Percentiles rank a stretch among this genome's conserved stretches.
Evolutionary conservation across 805 yeast species (phyloP).

Genomic region (Spathaspora hagerdaliae): DNA sequence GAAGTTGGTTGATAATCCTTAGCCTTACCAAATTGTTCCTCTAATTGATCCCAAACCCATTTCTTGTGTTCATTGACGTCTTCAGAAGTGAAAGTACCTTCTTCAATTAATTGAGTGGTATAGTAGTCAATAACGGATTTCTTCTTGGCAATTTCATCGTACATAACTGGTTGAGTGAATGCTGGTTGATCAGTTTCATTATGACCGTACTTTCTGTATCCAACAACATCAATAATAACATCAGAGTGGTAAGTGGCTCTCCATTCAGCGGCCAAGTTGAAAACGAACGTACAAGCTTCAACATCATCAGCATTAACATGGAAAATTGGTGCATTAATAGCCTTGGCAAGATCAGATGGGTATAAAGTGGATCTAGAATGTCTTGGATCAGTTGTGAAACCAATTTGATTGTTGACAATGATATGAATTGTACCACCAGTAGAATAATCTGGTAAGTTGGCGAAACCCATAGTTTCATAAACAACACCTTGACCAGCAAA

Average conservation of each 20-base stretch:
- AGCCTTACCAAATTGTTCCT: constrained; percentile 82
- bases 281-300: constrained; percentile 86
- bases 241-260: constrained; percentile 95
- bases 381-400: constrained; percentile 98
- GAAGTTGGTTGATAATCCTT: constrained; percentile 88
- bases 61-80: constrained; percentile 94
- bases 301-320: constrained; percentile 98
- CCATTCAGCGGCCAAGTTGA: constrained; percentile 98
- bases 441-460: constrained; percentile 87
- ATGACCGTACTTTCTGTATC: constrained; percentile 98
- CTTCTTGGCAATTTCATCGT: constrained; percentile 84
- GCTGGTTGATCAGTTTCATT: constrained; percentile 99
- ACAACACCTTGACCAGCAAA: constrained; percentile 99
- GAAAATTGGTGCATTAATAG: constrained; percentile 97
- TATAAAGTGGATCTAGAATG: constrained; percentile 96
- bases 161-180: constrained; percentile 98
- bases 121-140: constrained; percentile 84
- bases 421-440: constrained; percentile 98
- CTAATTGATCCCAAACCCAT: constrained; percentile 96
- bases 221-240: constrained; percentile 93
- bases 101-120: constrained; percentile 71
- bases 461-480: constrained; percentile 96
- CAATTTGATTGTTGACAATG: constrained; percentile 96
- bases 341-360: constrained; percentile 95
- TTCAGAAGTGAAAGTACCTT: constrained; percentile 83